A percentile compares a stretch with the other conserved stretches of the same genome.
Evolutionary conservation across 139 green algal species (phyloP).

Genomic region (Chlamydomonas asymmetrica): DNA sequence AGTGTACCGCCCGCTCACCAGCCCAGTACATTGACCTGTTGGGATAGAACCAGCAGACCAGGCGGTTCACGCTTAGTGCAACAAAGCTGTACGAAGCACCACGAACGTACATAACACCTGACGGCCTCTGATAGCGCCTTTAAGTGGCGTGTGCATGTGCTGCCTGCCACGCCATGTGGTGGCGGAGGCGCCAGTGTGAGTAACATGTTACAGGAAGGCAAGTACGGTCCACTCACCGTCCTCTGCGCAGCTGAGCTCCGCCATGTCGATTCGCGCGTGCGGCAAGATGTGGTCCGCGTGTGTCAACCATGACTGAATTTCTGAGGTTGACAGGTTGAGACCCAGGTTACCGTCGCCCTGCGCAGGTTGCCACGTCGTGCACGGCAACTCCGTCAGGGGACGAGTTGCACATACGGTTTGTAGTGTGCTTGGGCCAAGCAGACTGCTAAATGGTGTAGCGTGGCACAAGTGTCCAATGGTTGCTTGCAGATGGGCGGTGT

Average conservation of each 20-base stretch:
- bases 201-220: neutral
- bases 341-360: slow-evolving; percentile 36
- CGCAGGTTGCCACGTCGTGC: neutral
- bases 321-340: slow-evolving; percentile 34
- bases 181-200: neutral
- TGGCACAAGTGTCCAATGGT: too few relatives aligned
- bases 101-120: neutral
- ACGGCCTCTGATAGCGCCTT: too few relatives aligned
- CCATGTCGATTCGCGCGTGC: slow-evolving; percentile 62
- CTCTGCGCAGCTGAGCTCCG: slow-evolving; percentile 54
- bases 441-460: too few relatives aligned
- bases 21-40: slow-evolving; percentile 45
- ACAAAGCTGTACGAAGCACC: neutral
- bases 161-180: too few relatives aligned
- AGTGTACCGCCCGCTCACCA: slow-evolving; percentile 26
- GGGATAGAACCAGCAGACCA: neutral
- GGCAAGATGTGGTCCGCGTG: slow-evolving; percentile 74
- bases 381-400: neutral
- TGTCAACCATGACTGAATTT: slow-evolving; percentile 65
- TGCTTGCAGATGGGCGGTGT: too few relatives aligned
- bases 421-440: too few relatives aligned
- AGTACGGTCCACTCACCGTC: slow-evolving; percentile 43
- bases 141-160: too few relatives aligned
- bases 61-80: neutral
- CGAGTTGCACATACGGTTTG: too few relatives aligned